Evolutionary conservation across 768 basidiomycete genomes (phyloP).

Genomic region (Boletus pseudopeckii): DNA sequence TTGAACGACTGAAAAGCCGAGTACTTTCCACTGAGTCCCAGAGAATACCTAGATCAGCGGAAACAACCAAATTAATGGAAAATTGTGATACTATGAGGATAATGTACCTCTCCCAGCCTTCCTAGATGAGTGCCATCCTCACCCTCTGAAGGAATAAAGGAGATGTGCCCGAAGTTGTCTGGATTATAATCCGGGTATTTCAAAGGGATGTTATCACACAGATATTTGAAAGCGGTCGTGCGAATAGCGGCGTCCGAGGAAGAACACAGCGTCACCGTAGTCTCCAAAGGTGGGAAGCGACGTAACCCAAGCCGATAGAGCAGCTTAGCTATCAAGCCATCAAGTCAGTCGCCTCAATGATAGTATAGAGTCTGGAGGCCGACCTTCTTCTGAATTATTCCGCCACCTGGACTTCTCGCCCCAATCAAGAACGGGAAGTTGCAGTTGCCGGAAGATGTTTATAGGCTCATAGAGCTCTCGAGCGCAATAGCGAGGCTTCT

Average conservation of each 20-base stretch:
- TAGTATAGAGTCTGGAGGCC: constrained; percentile 4
- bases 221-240: constrained; percentile 71
- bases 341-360: background rate
- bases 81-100: background rate
- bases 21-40: constrained; percentile 57
- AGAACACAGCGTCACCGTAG: constrained; percentile 67
- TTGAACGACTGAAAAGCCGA: constrained; percentile 77
- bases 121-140: constrained; percentile 53
- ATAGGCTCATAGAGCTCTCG: constrained; percentile 82
- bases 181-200: constrained; percentile 61
- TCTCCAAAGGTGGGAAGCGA: constrained; percentile 63
- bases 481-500: constrained; percentile 54
- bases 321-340: constrained; percentile 60
- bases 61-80: background rate
- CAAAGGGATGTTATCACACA: constrained; percentile 66
- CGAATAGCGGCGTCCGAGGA: constrained; percentile 48
- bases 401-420: constrained; percentile 76
- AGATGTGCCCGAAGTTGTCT: constrained; percentile 49
- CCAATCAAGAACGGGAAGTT: constrained; percentile 88
- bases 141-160: constrained; percentile 77
- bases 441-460: constrained; percentile 65
- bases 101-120: constrained; percentile 57
- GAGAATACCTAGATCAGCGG: constrained; percentile 57
- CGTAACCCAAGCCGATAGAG: constrained; percentile 68
- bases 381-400: constrained; percentile 82